These are phyloP conservation scores for Helichrysum umbraculigerum DNA, from an alignment of 129 eudicot species.

Conservation along the genomic window DNA sequence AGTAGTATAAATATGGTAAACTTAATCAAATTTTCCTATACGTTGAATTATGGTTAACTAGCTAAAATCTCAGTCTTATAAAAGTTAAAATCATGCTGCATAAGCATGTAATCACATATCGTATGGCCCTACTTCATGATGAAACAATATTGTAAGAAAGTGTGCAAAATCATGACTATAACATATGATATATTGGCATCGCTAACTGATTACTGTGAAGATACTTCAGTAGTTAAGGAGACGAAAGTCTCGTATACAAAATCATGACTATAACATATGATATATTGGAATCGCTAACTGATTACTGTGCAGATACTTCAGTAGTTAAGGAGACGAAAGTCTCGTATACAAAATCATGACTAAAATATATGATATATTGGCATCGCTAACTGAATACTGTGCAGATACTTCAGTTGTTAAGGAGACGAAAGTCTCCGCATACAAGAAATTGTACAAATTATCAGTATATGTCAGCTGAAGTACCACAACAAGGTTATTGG, in stretches of 20 bases:
- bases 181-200: neutral
- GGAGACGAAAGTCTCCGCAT: neutral
- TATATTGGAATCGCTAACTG: neutral
- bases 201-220: neutral
- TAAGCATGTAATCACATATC: too few species aligned
- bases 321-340: neutral
- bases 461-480: neutral
- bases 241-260: neutral
- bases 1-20: too few species aligned
- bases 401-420: neutral
- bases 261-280: neutral
- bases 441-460: neutral
- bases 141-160: too few species aligned
- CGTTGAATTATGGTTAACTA: too few species aligned
- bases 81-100: too few species aligned
- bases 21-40: too few species aligned
- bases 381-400: neutral
- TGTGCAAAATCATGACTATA: neutral
- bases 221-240: neutral
- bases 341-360: neutral
- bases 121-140: too few species aligned
- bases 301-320: neutral
- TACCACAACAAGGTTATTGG: conserved; percentile 2
- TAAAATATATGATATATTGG: neutral
- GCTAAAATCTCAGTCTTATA: too few species aligned